Base-by-base conservation (phyloP, 441 rosid genomes). In the Caryocar brasiliense region DNA sequence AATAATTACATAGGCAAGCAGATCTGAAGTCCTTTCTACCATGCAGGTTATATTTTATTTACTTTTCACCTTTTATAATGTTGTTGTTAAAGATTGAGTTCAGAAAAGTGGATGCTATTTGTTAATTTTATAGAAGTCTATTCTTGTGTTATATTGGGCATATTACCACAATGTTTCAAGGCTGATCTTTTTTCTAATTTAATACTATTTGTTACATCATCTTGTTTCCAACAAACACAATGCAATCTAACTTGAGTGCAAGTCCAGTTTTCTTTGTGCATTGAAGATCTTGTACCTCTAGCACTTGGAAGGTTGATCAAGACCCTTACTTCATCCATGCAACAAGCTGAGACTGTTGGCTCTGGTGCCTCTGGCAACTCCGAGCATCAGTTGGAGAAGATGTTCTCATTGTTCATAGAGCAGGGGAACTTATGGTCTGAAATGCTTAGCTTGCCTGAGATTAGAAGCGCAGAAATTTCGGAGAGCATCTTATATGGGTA, bases 341-440 rank as follows among this genome's bases (percentile, higher is more conserved):
- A 37, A 64, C 79, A 76, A 43, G 73, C 64, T 55, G 86, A 75
- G 58, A 61, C 54, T 64, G 62, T 61, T 19, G 74, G 53, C 27
- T 45, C 60, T 65, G 61, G 54, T 58, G 56, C 56, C 20, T 64
- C 72, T 43, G 59, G 59, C 59, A 70, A 65, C 68, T 65, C 77
- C 50, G 91, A 82, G 35, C 70, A 72, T 57, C 72, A 72, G 26
- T 72, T 86, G 68, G 99, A 93, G 72, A 89, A 85, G 77, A 65
- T 89, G 70, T 93, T 93, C 75, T 65, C 81, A 22, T 72, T 93
- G 53, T 93, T 93, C 67, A 72, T 86, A 77, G 99, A 93, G 59
- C 99, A 93, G 56, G 99, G 97, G 56, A 77, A 67, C 70, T 56
- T 85, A 49, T 93, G 95, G 97, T 91, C 97, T 7, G 96, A 86